Conservation (phyloP, 2,329 filamentous ascomycete genomes). For the Cladorrhinum sp. region DNA sequence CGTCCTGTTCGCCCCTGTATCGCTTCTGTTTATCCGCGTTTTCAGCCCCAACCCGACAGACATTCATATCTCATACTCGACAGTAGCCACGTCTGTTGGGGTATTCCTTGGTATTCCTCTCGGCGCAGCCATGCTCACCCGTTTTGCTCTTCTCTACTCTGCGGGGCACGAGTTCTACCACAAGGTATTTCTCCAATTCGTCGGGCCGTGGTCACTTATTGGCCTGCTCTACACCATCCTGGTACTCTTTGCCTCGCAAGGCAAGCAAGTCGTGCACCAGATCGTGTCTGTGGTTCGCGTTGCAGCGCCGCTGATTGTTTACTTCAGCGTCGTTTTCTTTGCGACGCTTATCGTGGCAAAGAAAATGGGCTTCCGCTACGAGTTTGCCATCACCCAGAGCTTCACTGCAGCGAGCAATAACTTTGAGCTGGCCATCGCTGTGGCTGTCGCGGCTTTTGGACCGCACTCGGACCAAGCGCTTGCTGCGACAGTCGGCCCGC, state of each 20-base stretch:
- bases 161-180: conserved; percentile 63
- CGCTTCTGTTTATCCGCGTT: conserved; percentile 66
- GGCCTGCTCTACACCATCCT: conserved; percentile 85
- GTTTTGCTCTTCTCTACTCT: conserved; percentile 57
- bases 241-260: conserved; percentile 81
- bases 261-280: conserved; percentile 72
- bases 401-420: conserved; percentile 92
- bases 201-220: conserved; percentile 72
- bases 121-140: conserved; percentile 72
- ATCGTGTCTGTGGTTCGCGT: conserved; percentile 81
- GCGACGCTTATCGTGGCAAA: conserved; percentile 60
- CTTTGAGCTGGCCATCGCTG: conserved; percentile 87
- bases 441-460: conserved; percentile 78
- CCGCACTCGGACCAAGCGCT: conserved; percentile 75
- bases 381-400: conserved; percentile 52
- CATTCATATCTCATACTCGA: conserved; percentile 52
- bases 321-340: conserved; percentile 74
- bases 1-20: conserved; percentile 67
- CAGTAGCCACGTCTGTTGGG: conserved; percentile 75
- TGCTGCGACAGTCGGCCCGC: conserved; percentile 76
- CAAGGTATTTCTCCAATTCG: conserved; percentile 63
- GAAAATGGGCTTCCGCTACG: conserved; percentile 59
- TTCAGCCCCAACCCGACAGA: conserved; percentile 64
- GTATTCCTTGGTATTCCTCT: conserved; percentile 85
- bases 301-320: conserved; percentile 75